Evolutionary conservation across 495 filamentous ascomycete species (phyloP).

Genomic region (Podospora appendiculata): DNA sequence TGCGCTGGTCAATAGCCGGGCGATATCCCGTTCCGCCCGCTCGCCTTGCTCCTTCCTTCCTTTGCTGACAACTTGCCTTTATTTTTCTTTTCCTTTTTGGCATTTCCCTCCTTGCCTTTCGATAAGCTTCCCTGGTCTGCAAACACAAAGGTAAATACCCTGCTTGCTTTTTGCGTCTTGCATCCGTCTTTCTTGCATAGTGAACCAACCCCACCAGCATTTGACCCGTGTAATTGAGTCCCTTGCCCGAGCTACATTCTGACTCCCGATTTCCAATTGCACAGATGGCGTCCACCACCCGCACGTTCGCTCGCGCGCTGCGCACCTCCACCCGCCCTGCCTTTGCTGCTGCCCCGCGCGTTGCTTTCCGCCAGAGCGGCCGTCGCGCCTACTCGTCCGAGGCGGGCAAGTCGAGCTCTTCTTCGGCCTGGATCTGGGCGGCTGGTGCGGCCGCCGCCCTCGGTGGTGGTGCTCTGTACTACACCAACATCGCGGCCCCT

Average conservation of each 20-base stretch:
- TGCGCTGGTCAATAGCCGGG: neutral
- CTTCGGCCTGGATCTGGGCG: slow-evolving; percentile 30
- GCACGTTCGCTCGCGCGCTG: slow-evolving; percentile 50
- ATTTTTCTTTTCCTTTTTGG: neutral
- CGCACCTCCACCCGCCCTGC: slow-evolving; percentile 45
- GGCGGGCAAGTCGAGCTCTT: slow-evolving; percentile 49
- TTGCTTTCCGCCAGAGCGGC: slow-evolving; percentile 55
- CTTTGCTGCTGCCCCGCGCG: slow-evolving; percentile 41
- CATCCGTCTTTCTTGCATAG: neutral
- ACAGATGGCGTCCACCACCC: slow-evolving; percentile 42
- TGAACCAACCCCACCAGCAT: neutral
- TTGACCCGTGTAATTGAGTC: neutral
- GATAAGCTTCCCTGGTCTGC: neutral
- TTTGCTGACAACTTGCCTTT: neutral
- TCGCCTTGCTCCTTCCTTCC: neutral
- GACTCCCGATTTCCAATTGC: neutral
- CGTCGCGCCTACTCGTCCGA: slow-evolving; percentile 74
- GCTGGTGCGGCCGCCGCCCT: slow-evolving; percentile 49
- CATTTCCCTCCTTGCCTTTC: neutral
- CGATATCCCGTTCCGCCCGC: neutral
- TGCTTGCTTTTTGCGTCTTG: neutral
- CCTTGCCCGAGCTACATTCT: neutral
- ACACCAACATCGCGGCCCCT: slow-evolving; percentile 38
- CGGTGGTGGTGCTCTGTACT: slow-evolving; percentile 61
- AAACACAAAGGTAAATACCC: neutral